A percentile compares a stretch with the other conserved stretches of the same genome.
Evolutionary conservation across 768 basidiomycete species (phyloP).

Genomic region (Rhizopogon rudus): DNA sequence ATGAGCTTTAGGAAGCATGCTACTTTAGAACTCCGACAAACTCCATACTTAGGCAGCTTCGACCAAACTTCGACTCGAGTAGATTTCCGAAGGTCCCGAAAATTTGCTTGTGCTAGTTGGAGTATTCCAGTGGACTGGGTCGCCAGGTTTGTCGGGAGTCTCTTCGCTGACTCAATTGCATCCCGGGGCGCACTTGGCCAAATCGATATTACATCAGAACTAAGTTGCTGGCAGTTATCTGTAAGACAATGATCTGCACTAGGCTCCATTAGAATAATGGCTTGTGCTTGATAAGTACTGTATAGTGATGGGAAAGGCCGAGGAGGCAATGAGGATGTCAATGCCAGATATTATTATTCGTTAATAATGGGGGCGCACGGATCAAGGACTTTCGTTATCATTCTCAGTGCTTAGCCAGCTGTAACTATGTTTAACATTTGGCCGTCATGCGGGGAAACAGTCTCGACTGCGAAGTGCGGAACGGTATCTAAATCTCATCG

Average conservation of each 20-base stretch:
- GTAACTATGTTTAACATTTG: background rate
- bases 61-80: too few species aligned
- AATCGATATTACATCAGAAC: background rate
- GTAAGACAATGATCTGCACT: background rate
- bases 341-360: background rate
- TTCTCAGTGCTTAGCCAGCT: background rate
- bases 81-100: background rate
- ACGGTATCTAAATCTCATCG: background rate
- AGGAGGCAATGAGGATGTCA: background rate
- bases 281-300: background rate
- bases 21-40: constrained; percentile 19
- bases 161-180: background rate
- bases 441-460: background rate
- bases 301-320: background rate
- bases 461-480: background rate
- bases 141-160: background rate
- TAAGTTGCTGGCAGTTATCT: background rate
- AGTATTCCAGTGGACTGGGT: too few species aligned
- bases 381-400: background rate
- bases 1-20: constrained; percentile 16
- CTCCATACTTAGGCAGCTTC: background rate
- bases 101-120: background rate
- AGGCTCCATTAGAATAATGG: background rate
- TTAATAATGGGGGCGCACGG: background rate
- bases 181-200: background rate